A percentile compares a stretch with the other conserved stretches of the same genome.
Conservation (phyloP, 2,329 filamentous ascomycete genomes). For the Alternaria sp. region DNA sequence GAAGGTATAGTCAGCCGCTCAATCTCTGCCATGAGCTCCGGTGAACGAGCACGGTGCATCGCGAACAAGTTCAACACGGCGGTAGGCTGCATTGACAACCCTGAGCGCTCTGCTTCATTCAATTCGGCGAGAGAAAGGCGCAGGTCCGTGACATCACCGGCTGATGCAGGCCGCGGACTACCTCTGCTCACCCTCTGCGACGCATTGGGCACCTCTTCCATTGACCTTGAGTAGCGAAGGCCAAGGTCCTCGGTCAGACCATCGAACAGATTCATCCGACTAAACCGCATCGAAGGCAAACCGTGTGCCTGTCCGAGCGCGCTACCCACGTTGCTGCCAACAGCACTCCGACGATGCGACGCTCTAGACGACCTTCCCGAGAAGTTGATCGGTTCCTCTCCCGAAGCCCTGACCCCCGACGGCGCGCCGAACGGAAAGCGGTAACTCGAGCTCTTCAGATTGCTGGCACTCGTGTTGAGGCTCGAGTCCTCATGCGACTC, state of each 20-base stretch:
- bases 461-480: slow-evolving; percentile 45
- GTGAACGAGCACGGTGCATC: slow-evolving; percentile 46
- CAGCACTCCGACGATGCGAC: slow-evolving; percentile 26
- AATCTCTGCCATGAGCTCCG: slow-evolving; percentile 52
- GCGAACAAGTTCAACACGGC: slow-evolving; percentile 20
- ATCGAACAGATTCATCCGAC: slow-evolving; percentile 54
- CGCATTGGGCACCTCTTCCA: slow-evolving; percentile 38
- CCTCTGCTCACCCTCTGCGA: slow-evolving; percentile 40
- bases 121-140: slow-evolving; percentile 55
- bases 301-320: slow-evolving; percentile 41
- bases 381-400: slow-evolving; percentile 29
- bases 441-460: slow-evolving; percentile 39
- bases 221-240: slow-evolving; percentile 46
- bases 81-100: slow-evolving; percentile 11
- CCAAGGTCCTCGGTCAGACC: slow-evolving; percentile 55
- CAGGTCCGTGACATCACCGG: slow-evolving; percentile 50
- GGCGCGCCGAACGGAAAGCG: slow-evolving; percentile 29
- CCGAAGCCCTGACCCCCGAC: slow-evolving; percentile 25
- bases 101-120: slow-evolving; percentile 42
- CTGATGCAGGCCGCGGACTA: slow-evolving; percentile 45
- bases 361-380: slow-evolving; percentile 28
- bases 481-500: slow-evolving; percentile 57
- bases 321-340: slow-evolving; percentile 30
- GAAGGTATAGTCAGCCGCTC: slow-evolving; percentile 56
- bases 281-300: slow-evolving; percentile 58